Conservation (phyloP, 2,329 filamentous ascomycete genomes). For the Trichoderma endophyticum region DNA sequence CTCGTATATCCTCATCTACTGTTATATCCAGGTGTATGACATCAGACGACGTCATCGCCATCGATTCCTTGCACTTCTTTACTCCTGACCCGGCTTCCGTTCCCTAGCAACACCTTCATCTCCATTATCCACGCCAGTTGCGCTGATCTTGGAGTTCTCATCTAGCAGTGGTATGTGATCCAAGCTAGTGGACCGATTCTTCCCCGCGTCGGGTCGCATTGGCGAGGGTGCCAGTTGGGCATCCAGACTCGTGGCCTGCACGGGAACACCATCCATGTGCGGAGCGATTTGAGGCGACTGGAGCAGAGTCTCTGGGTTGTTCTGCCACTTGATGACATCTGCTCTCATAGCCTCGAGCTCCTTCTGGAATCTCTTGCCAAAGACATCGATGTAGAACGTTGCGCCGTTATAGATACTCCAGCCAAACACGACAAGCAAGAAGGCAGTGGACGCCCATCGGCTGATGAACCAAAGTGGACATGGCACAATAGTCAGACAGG, state of each 20-base stretch:
- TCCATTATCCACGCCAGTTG: constrained; percentile 44
- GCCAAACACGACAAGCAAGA: constrained; percentile 78
- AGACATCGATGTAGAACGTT: constrained; percentile 97
- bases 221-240: constrained; percentile 22
- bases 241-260: constrained; percentile 18
- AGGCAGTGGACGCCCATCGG: constrained; percentile 71
- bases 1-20: neutral
- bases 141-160: constrained; percentile 35
- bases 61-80: neutral
- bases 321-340: constrained; percentile 88
- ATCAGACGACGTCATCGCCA: neutral
- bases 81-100: constrained; percentile 37
- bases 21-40: neutral
- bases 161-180: constrained; percentile 59
- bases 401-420: constrained; percentile 98
- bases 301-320: constrained; percentile 47
- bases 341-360: constrained; percentile 85
- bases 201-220: constrained; percentile 22
- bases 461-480: constrained; percentile 95
- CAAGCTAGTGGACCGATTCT: constrained; percentile 34
- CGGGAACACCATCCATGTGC: constrained; percentile 25
- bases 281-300: constrained; percentile 36
- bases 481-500: constrained; percentile 87
- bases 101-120: constrained; percentile 47
- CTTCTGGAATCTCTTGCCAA: constrained; percentile 94